Percentiles rank a stretch among this genome's conserved stretches.
Evolutionary conservation across 345 rosid species (phyloP).

Genomic region (Viola odorata): DNA sequence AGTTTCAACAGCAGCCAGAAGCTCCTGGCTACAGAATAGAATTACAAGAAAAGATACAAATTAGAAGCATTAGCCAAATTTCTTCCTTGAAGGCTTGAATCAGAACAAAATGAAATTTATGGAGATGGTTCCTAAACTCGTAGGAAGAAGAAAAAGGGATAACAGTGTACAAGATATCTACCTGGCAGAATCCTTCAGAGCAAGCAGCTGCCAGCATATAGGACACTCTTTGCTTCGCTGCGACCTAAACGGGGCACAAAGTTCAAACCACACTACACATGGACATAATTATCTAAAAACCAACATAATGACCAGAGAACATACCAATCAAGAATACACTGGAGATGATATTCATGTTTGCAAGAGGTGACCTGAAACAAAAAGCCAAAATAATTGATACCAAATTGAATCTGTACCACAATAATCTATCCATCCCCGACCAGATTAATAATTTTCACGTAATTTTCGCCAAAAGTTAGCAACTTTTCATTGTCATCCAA

Average conservation of each 20-base stretch:
- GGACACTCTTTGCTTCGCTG: conserved; percentile 97
- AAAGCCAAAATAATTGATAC: background rate
- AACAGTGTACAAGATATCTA: conserved; percentile 12
- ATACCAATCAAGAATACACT: conserved; percentile 93
- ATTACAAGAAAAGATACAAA: background rate
- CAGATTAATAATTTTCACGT: too few species aligned
- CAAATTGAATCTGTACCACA: background rate
- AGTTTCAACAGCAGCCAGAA: conserved; percentile 56
- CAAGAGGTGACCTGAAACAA: conserved; percentile 70
- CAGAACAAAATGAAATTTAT: conserved; percentile 1
- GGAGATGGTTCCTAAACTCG: too few species aligned
- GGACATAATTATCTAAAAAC: background rate
- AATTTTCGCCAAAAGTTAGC: too few species aligned
- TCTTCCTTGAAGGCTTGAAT: conserved; percentile 1
- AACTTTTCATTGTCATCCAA: too few species aligned
- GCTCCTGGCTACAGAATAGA: conserved; percentile 62
- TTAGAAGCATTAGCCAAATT: conserved; percentile 9
- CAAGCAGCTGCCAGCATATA: conserved; percentile 76
- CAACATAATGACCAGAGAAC: background rate
- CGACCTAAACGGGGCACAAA: conserved; percentile 47
- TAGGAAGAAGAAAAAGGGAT: background rate
- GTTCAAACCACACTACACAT: too few species aligned
- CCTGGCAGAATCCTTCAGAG: conserved; percentile 67
- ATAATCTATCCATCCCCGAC: background rate
- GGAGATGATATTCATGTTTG: conserved; percentile 94